Percentiles rank a stretch among this genome's conserved stretches.
These are phyloP conservation scores for Stemphylium vesicarium DNA, from an alignment of 2,329 filamentous ascomycete genomes.

Conservation along the genomic window DNA sequence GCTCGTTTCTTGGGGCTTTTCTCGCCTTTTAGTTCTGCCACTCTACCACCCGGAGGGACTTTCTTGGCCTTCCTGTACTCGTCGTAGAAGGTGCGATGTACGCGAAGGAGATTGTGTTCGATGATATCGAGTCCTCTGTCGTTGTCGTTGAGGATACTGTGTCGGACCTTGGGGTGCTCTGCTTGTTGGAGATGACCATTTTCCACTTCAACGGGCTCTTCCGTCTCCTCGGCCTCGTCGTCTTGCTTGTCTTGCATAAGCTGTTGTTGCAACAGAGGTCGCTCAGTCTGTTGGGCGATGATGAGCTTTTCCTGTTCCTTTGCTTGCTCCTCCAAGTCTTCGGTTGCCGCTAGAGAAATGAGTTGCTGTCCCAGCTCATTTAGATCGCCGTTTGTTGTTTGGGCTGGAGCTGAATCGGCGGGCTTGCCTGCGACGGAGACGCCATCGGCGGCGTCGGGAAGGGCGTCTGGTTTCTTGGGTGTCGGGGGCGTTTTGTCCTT, in stretches of 20 bases:
- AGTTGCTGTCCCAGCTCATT: constrained; percentile 75
- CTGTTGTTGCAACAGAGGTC: constrained; percentile 90
- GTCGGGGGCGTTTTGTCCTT: constrained; percentile 27
- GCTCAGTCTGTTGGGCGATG: constrained; percentile 85
- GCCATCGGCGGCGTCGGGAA: constrained; percentile 22
- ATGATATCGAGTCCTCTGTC: constrained; percentile 82
- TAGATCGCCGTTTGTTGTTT: constrained; percentile 52
- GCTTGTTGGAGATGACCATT: constrained; percentile 47
- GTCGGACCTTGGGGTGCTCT: constrained; percentile 58
- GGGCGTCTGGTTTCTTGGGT: constrained; percentile 20
- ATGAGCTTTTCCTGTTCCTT: constrained; percentile 87
- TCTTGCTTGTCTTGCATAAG: constrained; percentile 88
- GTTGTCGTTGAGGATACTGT: constrained; percentile 85
- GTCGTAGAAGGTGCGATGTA: constrained; percentile 83
- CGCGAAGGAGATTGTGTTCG: constrained; percentile 73
- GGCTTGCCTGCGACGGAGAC: constrained; percentile 33
- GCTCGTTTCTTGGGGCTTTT: constrained; percentile 57
- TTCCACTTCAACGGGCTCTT: constrained; percentile 47
- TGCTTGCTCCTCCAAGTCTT: constrained; percentile 77
- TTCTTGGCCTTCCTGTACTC: constrained; percentile 70
- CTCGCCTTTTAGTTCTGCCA: constrained; percentile 58
- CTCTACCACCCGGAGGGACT: constrained; percentile 53
- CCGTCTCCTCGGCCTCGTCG: constrained; percentile 62
- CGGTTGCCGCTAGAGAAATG: constrained; percentile 74
- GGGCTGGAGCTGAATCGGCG: constrained; percentile 22